A percentile compares a stretch with the other conserved stretches of the same genome.
Evolutionary conservation across 768 basidiomycete species (phyloP).

Genomic region (Amanita subjunquillea): DNA sequence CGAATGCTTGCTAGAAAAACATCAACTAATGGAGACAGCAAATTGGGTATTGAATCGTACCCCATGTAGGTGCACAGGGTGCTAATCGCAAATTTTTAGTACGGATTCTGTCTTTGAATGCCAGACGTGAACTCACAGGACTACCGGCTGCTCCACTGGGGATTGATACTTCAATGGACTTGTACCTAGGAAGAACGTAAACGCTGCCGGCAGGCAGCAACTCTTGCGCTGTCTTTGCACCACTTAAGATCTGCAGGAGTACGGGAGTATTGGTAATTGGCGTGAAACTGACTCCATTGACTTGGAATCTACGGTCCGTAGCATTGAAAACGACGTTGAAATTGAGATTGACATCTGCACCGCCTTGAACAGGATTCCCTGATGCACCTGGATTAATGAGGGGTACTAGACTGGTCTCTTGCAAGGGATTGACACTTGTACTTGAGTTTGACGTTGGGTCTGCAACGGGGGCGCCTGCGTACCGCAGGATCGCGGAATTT

Average conservation of each 20-base stretch:
- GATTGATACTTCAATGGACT: constrained; percentile 18
- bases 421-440: background rate
- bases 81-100: background rate
- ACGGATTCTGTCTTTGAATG: background rate
- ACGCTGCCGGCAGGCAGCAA: constrained; percentile 40
- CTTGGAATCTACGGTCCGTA: constrained; percentile 10
- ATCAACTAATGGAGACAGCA: background rate
- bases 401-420: constrained; percentile 7
- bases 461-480: constrained; percentile 25
- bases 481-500: constrained; percentile 46
- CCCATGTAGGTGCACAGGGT: constrained; percentile 16
- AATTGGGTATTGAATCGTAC: constrained; percentile 10
- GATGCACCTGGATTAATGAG: constrained; percentile 10
- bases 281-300: constrained; percentile 21
- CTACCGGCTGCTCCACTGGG: background rate
- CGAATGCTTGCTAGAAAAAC: constrained; percentile 29
- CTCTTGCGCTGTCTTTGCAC: constrained; percentile 31
- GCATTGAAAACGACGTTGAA: constrained; percentile 12
- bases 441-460: constrained; percentile 22
- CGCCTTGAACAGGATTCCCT: constrained; percentile 11
- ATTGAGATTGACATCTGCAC: constrained; percentile 15
- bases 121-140: constrained; percentile 1
- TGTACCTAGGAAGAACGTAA: constrained; percentile 34
- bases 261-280: constrained; percentile 35
- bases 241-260: constrained; percentile 50